Evolutionary conservation across 2,329 filamentous ascomycete genomes (phyloP), one percentile per base, ranked within the genome.

Genomic region (Xylariaceae sp.): DNA sequence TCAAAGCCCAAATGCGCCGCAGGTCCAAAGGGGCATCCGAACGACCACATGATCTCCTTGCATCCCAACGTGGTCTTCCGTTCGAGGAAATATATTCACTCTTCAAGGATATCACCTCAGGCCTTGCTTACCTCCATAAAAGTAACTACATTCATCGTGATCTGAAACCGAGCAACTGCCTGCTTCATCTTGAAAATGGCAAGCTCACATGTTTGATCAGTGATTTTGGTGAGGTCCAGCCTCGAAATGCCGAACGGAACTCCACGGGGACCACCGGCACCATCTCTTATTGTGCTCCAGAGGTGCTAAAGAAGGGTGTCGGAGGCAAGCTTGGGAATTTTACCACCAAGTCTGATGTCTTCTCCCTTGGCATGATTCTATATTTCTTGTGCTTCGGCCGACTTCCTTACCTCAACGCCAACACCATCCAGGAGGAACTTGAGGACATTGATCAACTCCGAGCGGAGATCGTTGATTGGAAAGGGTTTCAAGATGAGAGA

Each of bases 71-170:
- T 0, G 75, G 74, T 16, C 72, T 86, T 23, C 81, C 85, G 0
- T 90, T 97, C 57, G 93, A 98, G 57, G 90, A 98, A 67, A 98
- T 99, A 20, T 97, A 96, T 73, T 96, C 93, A 0, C 89, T 98
- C 60, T 99, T 99, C 79, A 90, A 89, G 68, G 95, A 99, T 70
- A 93, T 99, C 59, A 95, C 93, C 0, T 93, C 91, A 0, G 95
- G 95, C 0, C 79, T 99, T 18, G 89, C 91, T 44, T 93, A 97
- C 70, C 81, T 99, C 0, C 95, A 99, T 68, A 83, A 83, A 2
- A 90, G 93, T 65, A 93, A 92, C 63, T 99, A 97, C 72, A 96
- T 99, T 23, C 95, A 99, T 70, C 87, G 95, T 53, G 95, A 99
- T 71, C 80, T 99, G 21, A 99, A 99, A 72, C 95, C 95, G 2